Base-by-base conservation (phyloP, 2,329 filamentous ascomycete genomes). In the Hymenoscyphus fructigenus region DNA sequence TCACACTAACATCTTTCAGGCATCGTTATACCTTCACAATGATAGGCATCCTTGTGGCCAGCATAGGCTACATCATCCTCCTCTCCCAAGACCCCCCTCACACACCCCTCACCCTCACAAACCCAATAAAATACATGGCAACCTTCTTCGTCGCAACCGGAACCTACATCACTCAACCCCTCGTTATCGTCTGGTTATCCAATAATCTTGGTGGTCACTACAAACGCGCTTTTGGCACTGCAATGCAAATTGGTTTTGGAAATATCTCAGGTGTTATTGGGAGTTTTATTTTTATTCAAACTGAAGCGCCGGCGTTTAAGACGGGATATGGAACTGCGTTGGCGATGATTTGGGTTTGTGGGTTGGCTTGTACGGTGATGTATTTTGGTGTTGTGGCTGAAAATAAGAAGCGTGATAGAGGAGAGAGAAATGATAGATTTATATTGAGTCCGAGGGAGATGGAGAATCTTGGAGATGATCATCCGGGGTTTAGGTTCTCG, bases 161-260 rank as follows among this genome's bases (percentile, higher is more conserved):
- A 92, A 92, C 0, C 94, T 96, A 70, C 96, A 96, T 73, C 91
- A 92, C 0, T 88, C 87, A 72, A 91, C 96, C 65, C 80, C 91
- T 15, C 93, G 36, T 50, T 7, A 17, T 34, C 9, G 95, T 74
- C 94, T 91, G 0, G 91, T 96, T 69, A 87, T 9, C 75, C 88
- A 1, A 96, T 92, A 76, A 76, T 61, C 64, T 76, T 12, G 68
- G 67, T 1, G 60, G 59, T 2, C 59, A 64, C 3, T 73, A 73
- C 56, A 75, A 74, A 62, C 69, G 74, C 12, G 69, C 73, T 12
- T 66, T 76, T 5, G 69, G 68, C 20, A 62, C 72, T 5, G 75
- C 74, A 15, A 67, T 76, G 61, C 69, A 75, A 60, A 65, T 76
- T 28, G 72, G 70, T 4, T 59, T 74, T 6, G 75, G 75, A 20